Conservation (phyloP, 192 early-diverging fungal genomes). For the Podila minutissima region DNA sequence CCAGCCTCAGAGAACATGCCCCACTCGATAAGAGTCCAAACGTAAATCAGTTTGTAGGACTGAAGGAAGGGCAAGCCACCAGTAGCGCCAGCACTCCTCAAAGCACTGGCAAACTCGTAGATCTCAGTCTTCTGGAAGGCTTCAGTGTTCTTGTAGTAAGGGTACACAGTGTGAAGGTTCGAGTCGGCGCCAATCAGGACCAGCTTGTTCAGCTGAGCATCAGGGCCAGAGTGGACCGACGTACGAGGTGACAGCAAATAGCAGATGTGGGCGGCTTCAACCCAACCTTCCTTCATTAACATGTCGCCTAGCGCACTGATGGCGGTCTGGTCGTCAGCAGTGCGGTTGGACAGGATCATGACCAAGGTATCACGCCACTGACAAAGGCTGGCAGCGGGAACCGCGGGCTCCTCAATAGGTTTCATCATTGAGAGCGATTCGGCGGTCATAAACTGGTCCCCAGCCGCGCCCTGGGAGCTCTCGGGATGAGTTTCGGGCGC, state of each 20-base stretch:
- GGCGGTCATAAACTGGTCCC: slow-evolving; percentile 34
- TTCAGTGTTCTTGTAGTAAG: slow-evolving; percentile 63
- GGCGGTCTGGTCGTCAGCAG: slow-evolving; percentile 72
- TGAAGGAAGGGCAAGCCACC: slow-evolving; percentile 88
- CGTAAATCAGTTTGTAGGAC: slow-evolving; percentile 86
- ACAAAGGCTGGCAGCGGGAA: slow-evolving; percentile 48
- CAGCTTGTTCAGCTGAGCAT: slow-evolving; percentile 67
- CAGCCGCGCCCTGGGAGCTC: slow-evolving; percentile 1
- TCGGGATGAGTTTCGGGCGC: background rate
- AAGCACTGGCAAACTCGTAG: slow-evolving; percentile 78
- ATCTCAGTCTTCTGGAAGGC: slow-evolving; percentile 85
- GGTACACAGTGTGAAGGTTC: slow-evolving; percentile 28
- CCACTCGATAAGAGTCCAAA: slow-evolving; percentile 83
- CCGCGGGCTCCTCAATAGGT: slow-evolving; percentile 22
- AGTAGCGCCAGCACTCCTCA: slow-evolving; percentile 53
- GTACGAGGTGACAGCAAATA: slow-evolving; percentile 75
- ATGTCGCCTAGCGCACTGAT: slow-evolving; percentile 85
- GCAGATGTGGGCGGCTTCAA: slow-evolving; percentile 83
- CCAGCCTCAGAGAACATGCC: slow-evolving; percentile 78
- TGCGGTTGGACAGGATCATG: slow-evolving; percentile 88
- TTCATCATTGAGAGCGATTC: slow-evolving; percentile 42
- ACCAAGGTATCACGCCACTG: slow-evolving; percentile 81
- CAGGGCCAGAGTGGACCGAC: slow-evolving; percentile 69
- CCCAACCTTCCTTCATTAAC: slow-evolving; percentile 62
- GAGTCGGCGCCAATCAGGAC: slow-evolving; percentile 76